Evolutionary conservation across 2,329 filamentous ascomycete genomes (phyloP), one percentile per base, ranked within the genome.

Genomic region (Hypoxylon sp.): DNA sequence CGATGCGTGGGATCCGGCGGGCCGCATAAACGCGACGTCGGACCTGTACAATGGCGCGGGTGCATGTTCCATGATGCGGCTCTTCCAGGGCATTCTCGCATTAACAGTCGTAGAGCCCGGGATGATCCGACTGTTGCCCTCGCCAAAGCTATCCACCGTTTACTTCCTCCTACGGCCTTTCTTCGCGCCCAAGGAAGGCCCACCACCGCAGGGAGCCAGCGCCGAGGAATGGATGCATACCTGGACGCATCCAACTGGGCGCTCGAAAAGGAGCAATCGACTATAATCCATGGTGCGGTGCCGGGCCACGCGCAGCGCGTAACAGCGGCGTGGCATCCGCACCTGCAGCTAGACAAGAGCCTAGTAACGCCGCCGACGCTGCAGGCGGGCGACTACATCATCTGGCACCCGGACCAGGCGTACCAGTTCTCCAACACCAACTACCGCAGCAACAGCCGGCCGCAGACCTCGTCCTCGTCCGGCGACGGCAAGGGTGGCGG

Each of bases 1-100:
- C 70, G 85, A 88, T 72, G 85, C 85, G 0, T 88, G 86, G 86
- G 84, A 86, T 69, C 84, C 85, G 50, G 82, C 84, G 2, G 84
- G 83, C 51, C 85, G 86, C 57, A 82, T 85, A 62, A 84, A 81
- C 69, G 84, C 86, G 17, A 87, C 86, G 8, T 83, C 82, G 26
- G 86, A 88, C 66, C 79, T 88, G 39, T 88, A 88, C 80, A 88
- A 88, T 71, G 86, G 86, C 63, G 84, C 86, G 39, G 86, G 85
- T 33, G 84, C 85, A 1, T 88, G 86, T 74, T 86, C 84, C 70
- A 86, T 88, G 77, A 86, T 88, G 76, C 85, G 86, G 74, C 86
- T 88, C 83, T 88, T 87, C 77, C 86, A 88, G 74, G 86, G 86
- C 59, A 83, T 88, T 52, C 78, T 88, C 5, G 86, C 86, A 3